Evolutionary conservation across 2,329 filamentous ascomycete genomes (phyloP).

Genomic region (Cordyceps militaris): DNA sequence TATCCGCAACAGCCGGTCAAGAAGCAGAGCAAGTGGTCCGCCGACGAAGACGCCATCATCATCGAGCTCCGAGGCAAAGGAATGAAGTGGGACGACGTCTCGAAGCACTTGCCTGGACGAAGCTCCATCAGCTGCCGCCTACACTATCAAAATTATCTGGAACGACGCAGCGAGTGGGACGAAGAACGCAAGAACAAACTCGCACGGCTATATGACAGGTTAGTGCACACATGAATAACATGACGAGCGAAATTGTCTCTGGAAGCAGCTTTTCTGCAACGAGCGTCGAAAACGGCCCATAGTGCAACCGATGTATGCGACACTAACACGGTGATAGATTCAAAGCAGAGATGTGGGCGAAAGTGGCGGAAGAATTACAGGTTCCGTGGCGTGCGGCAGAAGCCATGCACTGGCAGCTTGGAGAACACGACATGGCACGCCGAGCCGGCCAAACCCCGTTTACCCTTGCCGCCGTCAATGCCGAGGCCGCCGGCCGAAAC

Average conservation of each 20-base stretch:
- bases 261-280: conserved; percentile 10
- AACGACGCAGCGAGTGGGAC: conserved; percentile 89
- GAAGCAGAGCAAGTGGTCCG: conserved; percentile 95
- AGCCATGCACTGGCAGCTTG: conserved; percentile 97
- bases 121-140: conserved; percentile 91
- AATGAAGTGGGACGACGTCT: conserved; percentile 99
- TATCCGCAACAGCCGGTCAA: conserved; percentile 68
- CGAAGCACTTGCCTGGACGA: conserved; percentile 78
- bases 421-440: conserved; percentile 87
- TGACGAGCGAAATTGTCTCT: conserved; percentile 11
- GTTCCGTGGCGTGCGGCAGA: conserved; percentile 94
- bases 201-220: conserved; percentile 92
- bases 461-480: conserved; percentile 53
- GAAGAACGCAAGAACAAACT: conserved; percentile 97
- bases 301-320: not conserved
- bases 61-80: conserved; percentile 83
- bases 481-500: conserved; percentile 33
- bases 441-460: conserved; percentile 87
- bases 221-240: conserved; percentile 27
- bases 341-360: conserved; percentile 96
- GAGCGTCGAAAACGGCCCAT: not conserved
- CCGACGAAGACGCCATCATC: conserved; percentile 87
- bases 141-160: conserved; percentile 96
- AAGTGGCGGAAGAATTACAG: conserved; percentile 89
- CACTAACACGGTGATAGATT: conserved; percentile 53